phyloP scores from a whole-genome alignment of 164 flowering plant species.

The Warburgia ugandensis region DNA sequence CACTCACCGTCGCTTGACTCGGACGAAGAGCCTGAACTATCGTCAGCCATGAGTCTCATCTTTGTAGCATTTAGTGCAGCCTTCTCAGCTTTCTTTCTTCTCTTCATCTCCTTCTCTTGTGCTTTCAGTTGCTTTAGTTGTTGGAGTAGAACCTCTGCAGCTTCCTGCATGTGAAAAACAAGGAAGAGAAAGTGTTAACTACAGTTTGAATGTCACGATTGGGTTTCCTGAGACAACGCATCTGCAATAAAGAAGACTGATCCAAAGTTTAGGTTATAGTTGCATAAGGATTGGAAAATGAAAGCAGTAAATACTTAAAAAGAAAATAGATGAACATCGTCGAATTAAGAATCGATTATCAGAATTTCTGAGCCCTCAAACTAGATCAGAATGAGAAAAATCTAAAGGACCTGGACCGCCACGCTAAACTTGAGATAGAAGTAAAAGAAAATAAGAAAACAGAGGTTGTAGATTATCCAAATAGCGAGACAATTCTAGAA shows the following conservation, averaged over 20 bases:
- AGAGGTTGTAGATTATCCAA: too few species aligned
- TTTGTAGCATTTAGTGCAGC: constrained; percentile 12
- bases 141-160: constrained; percentile 11
- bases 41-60: constrained; percentile 1
- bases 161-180: constrained; percentile 13
- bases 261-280: background rate
- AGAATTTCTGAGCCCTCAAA: too few species aligned
- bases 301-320: background rate
- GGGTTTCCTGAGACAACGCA: background rate
- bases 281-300: too few species aligned
- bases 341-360: background rate
- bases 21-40: constrained; percentile 28
- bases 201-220: background rate
- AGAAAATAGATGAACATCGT: background rate
- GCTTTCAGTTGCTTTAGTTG: constrained; percentile 15
- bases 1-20: constrained; percentile 52
- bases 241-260: too few species aligned
- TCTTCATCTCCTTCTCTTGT: constrained; percentile 14
- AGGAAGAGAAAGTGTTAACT: background rate
- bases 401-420: too few species aligned
- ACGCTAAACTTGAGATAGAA: too few species aligned
- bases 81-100: constrained; percentile 19
- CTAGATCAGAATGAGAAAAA: too few species aligned
- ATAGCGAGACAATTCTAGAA: too few species aligned
- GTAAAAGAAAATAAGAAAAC: too few species aligned